Percentiles rank a stretch among this genome's conserved stretches.
phyloP scores from a whole-genome alignment of 257 asterid species.

The Anisodus acutangulus region DNA sequence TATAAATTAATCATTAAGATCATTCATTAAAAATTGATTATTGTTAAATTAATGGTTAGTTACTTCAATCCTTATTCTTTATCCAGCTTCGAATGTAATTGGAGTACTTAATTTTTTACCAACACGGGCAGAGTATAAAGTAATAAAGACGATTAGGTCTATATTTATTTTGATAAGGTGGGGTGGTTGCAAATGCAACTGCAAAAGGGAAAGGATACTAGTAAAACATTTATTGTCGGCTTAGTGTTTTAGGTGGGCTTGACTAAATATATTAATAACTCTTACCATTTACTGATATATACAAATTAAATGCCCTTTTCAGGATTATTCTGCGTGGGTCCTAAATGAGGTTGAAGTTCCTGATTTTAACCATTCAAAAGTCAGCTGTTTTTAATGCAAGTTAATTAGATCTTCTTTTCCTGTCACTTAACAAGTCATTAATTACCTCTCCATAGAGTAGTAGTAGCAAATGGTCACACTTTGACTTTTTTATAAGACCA shows the following conservation, averaged over 20 bases:
- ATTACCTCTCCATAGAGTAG: background rate
- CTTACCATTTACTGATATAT: slow-evolving; percentile 21
- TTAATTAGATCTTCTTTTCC: background rate
- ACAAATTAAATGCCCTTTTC: background rate
- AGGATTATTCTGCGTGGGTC: slow-evolving; percentile 9
- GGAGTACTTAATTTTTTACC: background rate
- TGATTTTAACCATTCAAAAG: slow-evolving; percentile 28
- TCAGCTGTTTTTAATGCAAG: slow-evolving; percentile 41
- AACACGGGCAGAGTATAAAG: background rate
- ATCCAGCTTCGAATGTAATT: background rate
- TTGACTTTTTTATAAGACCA: slow-evolving; percentile 33
- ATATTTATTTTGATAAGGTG: slow-evolving; percentile 44
- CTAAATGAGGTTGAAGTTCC: slow-evolving; percentile 1
- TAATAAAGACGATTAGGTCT: background rate
- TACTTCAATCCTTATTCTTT: slow-evolving; percentile 1
- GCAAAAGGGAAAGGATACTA: slow-evolving; percentile 39
- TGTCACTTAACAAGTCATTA: background rate
- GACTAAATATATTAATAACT: slow-evolving; percentile 37
- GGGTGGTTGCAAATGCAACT: slow-evolving; percentile 60
- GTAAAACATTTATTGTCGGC: slow-evolving; percentile 52
- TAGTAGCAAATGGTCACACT: background rate
- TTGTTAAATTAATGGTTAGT: background rate
- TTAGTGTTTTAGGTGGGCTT: slow-evolving; percentile 66
- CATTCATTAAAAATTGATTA: background rate
- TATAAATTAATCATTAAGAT: background rate